Percentiles rank a stretch among this genome's conserved stretches.
These are phyloP conservation scores for Puccinia polysora DNA, from an alignment of 1,284 basidiomycete species.

Conservation along the genomic window DNA sequence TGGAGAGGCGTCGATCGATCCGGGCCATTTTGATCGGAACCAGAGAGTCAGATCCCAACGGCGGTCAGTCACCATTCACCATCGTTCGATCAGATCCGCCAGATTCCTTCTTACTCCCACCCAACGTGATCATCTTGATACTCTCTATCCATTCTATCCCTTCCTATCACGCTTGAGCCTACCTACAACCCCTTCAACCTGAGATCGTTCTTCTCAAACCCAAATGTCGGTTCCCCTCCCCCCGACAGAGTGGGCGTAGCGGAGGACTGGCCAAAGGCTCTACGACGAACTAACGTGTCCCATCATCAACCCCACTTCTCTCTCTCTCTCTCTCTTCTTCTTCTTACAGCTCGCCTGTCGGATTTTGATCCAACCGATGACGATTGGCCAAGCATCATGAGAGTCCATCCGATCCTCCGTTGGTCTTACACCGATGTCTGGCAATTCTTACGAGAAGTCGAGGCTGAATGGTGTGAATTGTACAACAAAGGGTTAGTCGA, in stretches of 20 bases:
- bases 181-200: too few species aligned
- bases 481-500: conserved; percentile 84
- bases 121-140: not conserved
- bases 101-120: not conserved
- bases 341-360: conserved; percentile 58
- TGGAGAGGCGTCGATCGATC: conserved; percentile 56
- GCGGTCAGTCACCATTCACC: too few species aligned
- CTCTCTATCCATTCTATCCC: too few species aligned
- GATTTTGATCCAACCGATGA: conserved; percentile 73
- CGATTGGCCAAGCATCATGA: conserved; percentile 81
- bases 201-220: too few species aligned
- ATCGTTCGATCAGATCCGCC: too few species aligned
- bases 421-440: conserved; percentile 89
- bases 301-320: conserved; percentile 1
- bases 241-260: too few species aligned
- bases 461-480: conserved; percentile 76
- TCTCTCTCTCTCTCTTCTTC: not conserved
- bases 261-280: too few species aligned
- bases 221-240: too few species aligned
- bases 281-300: conserved; percentile 15
- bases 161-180: too few species aligned
- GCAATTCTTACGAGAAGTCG: conserved; percentile 71
- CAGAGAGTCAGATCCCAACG: conserved; percentile 81
- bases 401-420: conserved; percentile 91
- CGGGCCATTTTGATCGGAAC: conserved; percentile 84